Percentiles rank a stretch among this genome's conserved stretches.
These are phyloP conservation scores for Fusarium heterosporum DNA, from an alignment of 2,329 filamentous ascomycete species.

Conservation along the genomic window DNA sequence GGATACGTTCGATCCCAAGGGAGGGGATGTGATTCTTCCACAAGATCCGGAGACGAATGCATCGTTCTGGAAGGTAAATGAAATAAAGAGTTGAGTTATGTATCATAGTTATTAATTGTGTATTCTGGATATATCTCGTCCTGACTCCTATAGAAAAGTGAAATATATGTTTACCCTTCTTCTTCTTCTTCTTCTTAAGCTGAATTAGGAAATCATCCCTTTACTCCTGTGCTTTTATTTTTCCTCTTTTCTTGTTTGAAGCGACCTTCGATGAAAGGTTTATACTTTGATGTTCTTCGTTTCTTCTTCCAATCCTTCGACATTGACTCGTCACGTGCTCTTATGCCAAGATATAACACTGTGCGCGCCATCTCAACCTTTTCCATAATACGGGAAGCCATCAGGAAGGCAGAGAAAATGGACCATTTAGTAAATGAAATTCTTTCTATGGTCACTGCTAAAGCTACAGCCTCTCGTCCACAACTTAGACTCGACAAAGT, in stretches of 20 bases:
- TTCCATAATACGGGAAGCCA: background rate
- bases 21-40: background rate
- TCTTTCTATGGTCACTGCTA: constrained; percentile 3
- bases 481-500: background rate
- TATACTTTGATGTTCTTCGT: no score
- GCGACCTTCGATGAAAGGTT: no score
- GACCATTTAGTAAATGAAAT: constrained; percentile 10
- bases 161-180: no score
- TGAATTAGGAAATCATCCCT: no score
- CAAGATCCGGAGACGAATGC: background rate
- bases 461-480: background rate
- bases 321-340: constrained; percentile 7
- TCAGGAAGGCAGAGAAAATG: background rate
- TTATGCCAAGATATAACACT: background rate
- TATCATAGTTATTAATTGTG: no score
- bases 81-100: background rate
- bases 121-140: no score
- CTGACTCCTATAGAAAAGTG: no score
- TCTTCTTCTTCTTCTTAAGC: no score
- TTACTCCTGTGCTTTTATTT: no score
- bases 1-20: background rate
- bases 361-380: background rate
- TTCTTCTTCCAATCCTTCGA: background rate
- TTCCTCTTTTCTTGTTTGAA: no score
- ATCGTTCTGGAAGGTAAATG: background rate